phyloP scores from a whole-genome alignment of 164 flowering plant species.

The Vitis amurensis region DNA sequence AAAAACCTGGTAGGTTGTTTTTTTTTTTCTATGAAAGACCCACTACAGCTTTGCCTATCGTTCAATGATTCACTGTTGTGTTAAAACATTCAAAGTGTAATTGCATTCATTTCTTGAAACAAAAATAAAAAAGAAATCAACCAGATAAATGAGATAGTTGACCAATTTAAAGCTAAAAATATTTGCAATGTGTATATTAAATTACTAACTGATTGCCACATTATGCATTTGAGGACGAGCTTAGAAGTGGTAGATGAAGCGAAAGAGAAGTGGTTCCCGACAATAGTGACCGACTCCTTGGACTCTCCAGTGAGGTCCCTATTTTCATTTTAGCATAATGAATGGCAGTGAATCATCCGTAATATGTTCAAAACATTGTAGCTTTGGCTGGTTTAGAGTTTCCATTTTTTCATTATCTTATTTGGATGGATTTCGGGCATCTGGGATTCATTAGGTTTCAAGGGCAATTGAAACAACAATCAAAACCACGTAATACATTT shows the following conservation, averaged over 20 bases:
- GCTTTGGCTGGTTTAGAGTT: no score
- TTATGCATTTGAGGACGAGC: constrained; percentile 77
- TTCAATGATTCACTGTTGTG: constrained; percentile 62
- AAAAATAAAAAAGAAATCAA: constrained; percentile 1
- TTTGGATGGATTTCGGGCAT: no score
- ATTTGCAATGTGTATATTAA: neutral
- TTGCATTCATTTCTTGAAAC: constrained; percentile 52
- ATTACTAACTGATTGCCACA: constrained; percentile 75
- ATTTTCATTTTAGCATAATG: no score
- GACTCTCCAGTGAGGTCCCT: constrained; percentile 17
- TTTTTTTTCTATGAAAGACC: constrained; percentile 14
- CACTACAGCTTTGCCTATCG: constrained; percentile 12
- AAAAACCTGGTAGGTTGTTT: constrained; percentile 56
- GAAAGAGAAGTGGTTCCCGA: constrained; percentile 46
- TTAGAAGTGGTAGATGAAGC: constrained; percentile 77
- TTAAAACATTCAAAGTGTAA: constrained; percentile 63
- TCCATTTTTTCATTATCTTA: no score
- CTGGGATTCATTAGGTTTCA: no score
- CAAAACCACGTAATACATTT: no score
- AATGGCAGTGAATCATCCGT: no score
- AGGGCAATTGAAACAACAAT: no score
- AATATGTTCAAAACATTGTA: no score
- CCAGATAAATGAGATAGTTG: neutral
- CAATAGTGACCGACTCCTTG: constrained; percentile 13
- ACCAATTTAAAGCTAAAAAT: neutral